Base-by-base conservation (phyloP, 192 early-diverging fungal species). In the Coemansia sp. region DNA sequence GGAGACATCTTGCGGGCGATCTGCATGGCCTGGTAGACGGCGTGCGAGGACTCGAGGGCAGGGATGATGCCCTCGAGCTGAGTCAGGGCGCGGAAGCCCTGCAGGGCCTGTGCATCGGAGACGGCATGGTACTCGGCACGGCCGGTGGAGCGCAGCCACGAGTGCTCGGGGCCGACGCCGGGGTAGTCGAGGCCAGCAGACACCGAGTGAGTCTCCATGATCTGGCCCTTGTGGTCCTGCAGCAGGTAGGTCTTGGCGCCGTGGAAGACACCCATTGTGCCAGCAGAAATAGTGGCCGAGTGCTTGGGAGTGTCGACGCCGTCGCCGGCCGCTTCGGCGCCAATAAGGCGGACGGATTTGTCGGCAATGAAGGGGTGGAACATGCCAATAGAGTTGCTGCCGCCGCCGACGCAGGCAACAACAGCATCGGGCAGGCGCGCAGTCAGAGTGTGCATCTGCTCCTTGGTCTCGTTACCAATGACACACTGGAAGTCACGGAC, bases 401-500 rank as follows among this genome's bases (percentile, higher is more conserved):
- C 97, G 57, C 97, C 95, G 63, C 97, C 97, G 37, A 98, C 97
- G 75, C 97, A 97, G 20, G 97, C 97, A 47, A 99, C 86, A 20
- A 99, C 88, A 13, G 84, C 88, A 76, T 97, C 94, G 50, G 97
- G 97, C 32, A 97, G 82, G 39, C 92, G 90, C 22, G 89, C 89
- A 5, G 85, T 84, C 81, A 91, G 85, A 66, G 89, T 84, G 29
- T 86, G 64, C 87, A 99, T 87, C 74, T 99, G 92, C 37, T 81
- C 85, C 55, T 88, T 87, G 16, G 94, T 85, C 82, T 99, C 97
- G 26, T 84, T 83, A 48, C 97, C 97, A 63, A 99, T 97, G 11
- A 95, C 89, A n/a, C 89, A 90, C 82, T 99, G 97, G 85, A 99
- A 99, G 61, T 99, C 94, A 59, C 94, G 87, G 51, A 98, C 97